Conservation (phyloP, 2,329 filamentous ascomycete species). For the Aspergillus sp. region DNA sequence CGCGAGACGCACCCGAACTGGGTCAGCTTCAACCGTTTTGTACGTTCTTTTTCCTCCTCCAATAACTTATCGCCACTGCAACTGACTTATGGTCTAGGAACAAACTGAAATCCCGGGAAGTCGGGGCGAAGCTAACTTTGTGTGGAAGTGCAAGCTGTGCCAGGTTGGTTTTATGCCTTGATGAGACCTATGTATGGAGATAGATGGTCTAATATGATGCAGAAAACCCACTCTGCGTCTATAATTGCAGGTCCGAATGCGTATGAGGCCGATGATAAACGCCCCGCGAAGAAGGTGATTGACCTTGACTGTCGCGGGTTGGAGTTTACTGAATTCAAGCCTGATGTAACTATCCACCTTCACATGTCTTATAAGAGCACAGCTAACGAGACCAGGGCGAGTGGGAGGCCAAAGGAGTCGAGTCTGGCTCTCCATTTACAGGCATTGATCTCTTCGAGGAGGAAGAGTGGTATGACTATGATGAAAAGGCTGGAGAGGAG, state of each 20-base stretch:
- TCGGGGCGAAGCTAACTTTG: constrained; percentile 94
- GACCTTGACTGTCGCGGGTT: constrained; percentile 92
- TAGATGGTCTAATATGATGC: not conserved
- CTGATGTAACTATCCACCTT: constrained; percentile 60
- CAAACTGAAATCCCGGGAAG: constrained; percentile 87
- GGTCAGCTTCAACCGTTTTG: constrained; percentile 83
- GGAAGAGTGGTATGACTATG: constrained; percentile 91
- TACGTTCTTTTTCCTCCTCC: constrained; percentile 43
- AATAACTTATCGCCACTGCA: constrained; percentile 1
- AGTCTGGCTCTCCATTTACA: constrained; percentile 76
- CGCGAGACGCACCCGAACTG: constrained; percentile 83
- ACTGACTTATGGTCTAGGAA: constrained; percentile 55
- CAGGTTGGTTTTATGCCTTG: constrained; percentile 55
- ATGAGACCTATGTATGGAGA: no score
- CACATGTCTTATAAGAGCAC: not conserved
- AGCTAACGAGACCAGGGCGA: constrained; percentile 59
- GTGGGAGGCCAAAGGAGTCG: constrained; percentile 77
- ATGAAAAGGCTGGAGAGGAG: constrained; percentile 87
- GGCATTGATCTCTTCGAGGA: constrained; percentile 79
- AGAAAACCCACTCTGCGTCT: constrained; percentile 61
- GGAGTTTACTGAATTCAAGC: constrained; percentile 85
- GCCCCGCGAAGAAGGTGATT: constrained; percentile 73
- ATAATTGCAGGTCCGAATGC: constrained; percentile 69
- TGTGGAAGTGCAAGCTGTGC: constrained; percentile 99
- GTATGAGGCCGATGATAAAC: constrained; percentile 51